Conservation (phyloP, 176 grass and related monocot genomes). For the bread wheat (Triticum aestivum) region IWGSC_CS_RefSeq_v2.1 NC_057800.1:467242081-467242580, state of each 20-base stretch:
- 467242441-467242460: neutral
- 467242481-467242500: neutral
- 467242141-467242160: neutral
- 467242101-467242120: neutral
- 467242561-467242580: constrained; percentile 1
- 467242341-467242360: neutral
- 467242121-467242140: neutral
- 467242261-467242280: neutral
- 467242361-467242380: neutral
- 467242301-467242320: constrained; percentile 14
- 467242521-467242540: neutral
- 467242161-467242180: neutral
- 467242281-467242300: neutral
- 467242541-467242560: neutral
- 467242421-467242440: neutral
- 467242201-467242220: neutral
- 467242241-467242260: neutral
- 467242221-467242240: neutral
- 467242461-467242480: neutral
- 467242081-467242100: neutral
- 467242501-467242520: constrained; percentile 7
- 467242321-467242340: neutral
- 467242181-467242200: neutral
- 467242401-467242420: neutral
- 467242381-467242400: neutral